phyloP scores from a whole-genome alignment of 2,329 filamentous ascomycete species.

The Macrophomina tecta region DNA sequence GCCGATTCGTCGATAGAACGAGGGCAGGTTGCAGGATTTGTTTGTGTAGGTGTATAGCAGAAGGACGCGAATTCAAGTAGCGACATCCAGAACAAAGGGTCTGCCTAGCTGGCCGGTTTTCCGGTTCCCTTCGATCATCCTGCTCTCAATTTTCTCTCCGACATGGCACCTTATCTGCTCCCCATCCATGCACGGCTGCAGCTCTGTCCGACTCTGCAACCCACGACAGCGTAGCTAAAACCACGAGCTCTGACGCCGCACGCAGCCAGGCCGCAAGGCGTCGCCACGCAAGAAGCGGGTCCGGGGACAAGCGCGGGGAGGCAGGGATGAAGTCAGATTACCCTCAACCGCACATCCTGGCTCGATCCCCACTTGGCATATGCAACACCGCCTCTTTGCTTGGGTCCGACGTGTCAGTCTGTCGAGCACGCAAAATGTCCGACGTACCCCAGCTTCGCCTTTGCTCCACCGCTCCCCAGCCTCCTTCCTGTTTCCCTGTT shows the following conservation, averaged over 20 bases:
- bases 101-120: background rate
- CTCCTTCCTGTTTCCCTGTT: background rate
- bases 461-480: background rate
- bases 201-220: background rate
- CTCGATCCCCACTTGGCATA: conserved; percentile 7
- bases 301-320: background rate
- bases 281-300: conserved; percentile 4
- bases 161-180: background rate
- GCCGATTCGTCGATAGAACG: conserved; percentile 13
- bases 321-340: conserved; percentile 20
- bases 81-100: background rate
- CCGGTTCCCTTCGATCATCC: background rate
- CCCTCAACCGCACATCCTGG: conserved; percentile 7
- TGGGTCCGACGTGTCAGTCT: conserved; percentile 15
- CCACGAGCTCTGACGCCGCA: background rate
- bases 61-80: background rate
- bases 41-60: background rate
- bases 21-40: background rate
- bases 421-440: background rate
- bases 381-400: conserved; percentile 14
- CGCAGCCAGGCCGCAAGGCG: background rate
- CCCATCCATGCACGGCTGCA: background rate
- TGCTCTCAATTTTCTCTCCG: background rate
- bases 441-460: background rate
- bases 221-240: background rate